phyloP scores from a whole-genome alignment of 179 eudicot species.

The Carnegiea gigantea region DNA sequence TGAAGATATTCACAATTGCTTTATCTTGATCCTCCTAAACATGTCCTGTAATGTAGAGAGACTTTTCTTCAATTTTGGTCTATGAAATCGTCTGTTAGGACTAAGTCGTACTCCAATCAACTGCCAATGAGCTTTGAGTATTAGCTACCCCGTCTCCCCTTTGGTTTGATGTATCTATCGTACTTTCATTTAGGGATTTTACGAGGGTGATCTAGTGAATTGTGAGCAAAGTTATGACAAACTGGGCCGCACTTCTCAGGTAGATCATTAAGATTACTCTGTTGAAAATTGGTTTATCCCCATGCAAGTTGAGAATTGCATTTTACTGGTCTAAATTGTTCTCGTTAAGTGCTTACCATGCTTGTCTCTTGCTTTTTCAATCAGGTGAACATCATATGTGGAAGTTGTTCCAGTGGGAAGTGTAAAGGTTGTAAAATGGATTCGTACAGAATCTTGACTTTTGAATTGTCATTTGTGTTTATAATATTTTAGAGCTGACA shows the following conservation, averaged over 20 bases:
- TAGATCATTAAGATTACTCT: conserved; percentile 30
- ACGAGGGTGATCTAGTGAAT: conserved; percentile 66
- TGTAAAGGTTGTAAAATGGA: conserved; percentile 62
- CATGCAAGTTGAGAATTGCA: not conserved
- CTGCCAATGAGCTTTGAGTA: not conserved
- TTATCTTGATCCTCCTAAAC: not conserved
- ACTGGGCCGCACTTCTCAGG: conserved; percentile 91
- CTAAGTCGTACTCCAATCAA: not conserved
- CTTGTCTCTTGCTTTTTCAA: not conserved
- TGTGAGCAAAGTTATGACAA: conserved; percentile 83
- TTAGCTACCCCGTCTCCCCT: not conserved
- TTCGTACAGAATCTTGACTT: not conserved
- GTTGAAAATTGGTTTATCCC: not conserved
- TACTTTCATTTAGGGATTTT: conserved; percentile 45
- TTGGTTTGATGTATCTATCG: not conserved
- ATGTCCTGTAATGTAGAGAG: not conserved
- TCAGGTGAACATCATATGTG: conserved; percentile 84
- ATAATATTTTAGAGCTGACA: conserved; percentile 11
- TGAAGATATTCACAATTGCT: not conserved
- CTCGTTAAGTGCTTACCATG: conserved; percentile 2
- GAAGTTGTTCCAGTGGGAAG: conserved; percentile 58
- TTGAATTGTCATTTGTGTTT: not conserved
- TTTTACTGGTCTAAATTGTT: not conserved
- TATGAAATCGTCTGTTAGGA: not conserved
- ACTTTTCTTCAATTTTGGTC: not conserved